Conservation (phyloP, 345 rosid species). For the Syzygium aqueum region DNA sequence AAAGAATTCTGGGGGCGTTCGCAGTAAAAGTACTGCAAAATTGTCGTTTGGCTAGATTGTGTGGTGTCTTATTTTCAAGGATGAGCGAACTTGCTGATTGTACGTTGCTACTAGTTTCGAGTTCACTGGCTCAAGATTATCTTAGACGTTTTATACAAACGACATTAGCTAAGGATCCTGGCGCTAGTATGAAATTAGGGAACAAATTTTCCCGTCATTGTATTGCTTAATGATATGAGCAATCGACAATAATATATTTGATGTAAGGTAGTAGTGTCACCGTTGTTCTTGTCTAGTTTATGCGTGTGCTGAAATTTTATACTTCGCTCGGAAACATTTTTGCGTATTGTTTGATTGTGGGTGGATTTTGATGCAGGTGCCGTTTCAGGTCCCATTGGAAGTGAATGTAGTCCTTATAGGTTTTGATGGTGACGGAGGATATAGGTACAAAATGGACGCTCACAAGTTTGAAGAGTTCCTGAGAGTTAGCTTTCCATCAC, state of each 20-base stretch:
- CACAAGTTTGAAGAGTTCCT: conserved; percentile 81
- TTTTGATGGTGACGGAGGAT: conserved; percentile 85
- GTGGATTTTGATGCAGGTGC: conserved; percentile 46
- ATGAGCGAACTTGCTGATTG: background rate
- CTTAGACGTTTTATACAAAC: background rate
- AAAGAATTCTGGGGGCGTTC: background rate
- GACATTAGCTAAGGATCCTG: background rate
- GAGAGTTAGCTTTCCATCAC: conserved; percentile 60
- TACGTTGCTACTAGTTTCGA: background rate
- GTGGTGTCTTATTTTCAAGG: background rate
- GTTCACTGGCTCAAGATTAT: background rate
- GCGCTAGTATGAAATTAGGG: background rate
- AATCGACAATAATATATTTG: background rate
- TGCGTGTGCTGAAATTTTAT: background rate
- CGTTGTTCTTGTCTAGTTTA: background rate
- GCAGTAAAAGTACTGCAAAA: background rate
- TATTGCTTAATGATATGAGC: background rate
- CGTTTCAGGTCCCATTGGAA: conserved; percentile 94
- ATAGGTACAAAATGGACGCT: conserved; percentile 54
- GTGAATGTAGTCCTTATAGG: conserved; percentile 89
- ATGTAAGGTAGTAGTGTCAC: background rate
- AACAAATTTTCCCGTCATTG: background rate
- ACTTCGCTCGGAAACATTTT: background rate
- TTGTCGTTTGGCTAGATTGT: background rate
- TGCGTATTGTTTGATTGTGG: background rate